Conservation (phyloP, 345 rosid species). For the Euphorbia peplus region DNA sequence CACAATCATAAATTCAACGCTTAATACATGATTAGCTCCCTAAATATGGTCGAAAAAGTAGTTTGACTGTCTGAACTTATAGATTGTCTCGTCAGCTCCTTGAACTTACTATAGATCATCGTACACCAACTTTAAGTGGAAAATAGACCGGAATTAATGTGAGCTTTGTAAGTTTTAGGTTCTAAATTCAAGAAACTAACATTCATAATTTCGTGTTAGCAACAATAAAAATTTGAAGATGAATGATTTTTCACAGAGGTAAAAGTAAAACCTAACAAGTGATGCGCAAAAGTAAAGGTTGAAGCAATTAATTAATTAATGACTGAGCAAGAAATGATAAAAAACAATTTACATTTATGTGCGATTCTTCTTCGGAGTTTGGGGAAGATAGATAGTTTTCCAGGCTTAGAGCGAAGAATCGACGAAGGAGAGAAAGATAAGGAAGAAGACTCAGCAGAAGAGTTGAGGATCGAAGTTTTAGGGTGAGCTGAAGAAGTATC, state of each 20-base stretch:
- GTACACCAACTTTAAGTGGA: too few relatives aligned
- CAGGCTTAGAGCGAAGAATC: conserved; percentile 32
- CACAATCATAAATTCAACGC: too few relatives aligned
- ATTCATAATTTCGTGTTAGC: neutral
- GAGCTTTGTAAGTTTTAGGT: too few relatives aligned
- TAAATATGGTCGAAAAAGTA: too few relatives aligned
- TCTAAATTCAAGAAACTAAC: too few relatives aligned
- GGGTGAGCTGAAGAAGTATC: conserved; percentile 30
- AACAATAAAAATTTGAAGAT: neutral
- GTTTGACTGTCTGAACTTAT: too few relatives aligned
- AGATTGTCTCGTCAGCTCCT: too few relatives aligned
- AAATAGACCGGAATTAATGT: too few relatives aligned
- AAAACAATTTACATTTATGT: conserved; percentile 36
- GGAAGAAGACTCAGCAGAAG: conserved; percentile 13
- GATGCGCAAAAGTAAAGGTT: neutral
- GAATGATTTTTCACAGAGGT: neutral
- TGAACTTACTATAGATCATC: too few relatives aligned
- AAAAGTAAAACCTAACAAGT: neutral
- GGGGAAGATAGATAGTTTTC: conserved; percentile 30
- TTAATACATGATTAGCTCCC: too few relatives aligned
- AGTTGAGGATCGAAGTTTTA: conserved; percentile 16
- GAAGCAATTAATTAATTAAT: neutral
- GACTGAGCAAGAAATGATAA: neutral
- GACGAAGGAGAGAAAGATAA: conserved; percentile 22
- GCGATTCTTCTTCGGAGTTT: conserved; percentile 25